Conservation (phyloP, 306 rosid genomes). For the Cucurbita moschata region DNA sequence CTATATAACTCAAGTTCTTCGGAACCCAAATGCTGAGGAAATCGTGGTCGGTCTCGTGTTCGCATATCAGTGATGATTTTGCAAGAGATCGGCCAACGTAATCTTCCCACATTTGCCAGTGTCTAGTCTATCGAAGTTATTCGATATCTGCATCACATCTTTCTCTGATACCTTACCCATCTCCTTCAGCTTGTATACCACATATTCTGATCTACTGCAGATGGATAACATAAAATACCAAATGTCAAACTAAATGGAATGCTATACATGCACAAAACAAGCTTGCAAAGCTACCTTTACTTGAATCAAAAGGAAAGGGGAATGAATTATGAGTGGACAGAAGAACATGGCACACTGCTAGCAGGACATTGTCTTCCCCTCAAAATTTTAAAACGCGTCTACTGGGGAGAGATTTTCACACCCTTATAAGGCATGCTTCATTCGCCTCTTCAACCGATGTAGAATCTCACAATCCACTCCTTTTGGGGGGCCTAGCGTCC, state of each 20-base stretch:
- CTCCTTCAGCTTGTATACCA: constrained; percentile 92
- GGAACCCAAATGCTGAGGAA: neutral
- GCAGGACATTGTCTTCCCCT: no score
- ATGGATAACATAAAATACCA: neutral
- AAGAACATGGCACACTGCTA: neutral
- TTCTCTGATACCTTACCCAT: constrained; percentile 75
- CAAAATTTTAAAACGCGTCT: no score
- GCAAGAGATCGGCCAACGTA: constrained; percentile 69
- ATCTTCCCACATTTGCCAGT: constrained; percentile 68
- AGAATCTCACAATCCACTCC: no score
- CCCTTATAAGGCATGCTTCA: no score
- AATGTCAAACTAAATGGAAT: neutral
- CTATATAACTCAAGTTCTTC: neutral
- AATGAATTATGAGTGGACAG: neutral
- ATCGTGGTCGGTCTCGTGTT: neutral
- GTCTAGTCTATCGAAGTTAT: constrained; percentile 75
- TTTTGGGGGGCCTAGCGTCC: no score
- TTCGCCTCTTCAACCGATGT: no score
- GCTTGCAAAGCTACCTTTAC: neutral
- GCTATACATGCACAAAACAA: neutral
- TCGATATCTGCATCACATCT: constrained; percentile 57
- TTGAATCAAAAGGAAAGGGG: neutral
- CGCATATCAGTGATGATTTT: constrained; percentile 15
- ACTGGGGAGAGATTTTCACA: no score
- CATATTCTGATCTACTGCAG: constrained; percentile 85